Conservation (phyloP, 257 asterid species). For the Avicennia marina region DNA sequence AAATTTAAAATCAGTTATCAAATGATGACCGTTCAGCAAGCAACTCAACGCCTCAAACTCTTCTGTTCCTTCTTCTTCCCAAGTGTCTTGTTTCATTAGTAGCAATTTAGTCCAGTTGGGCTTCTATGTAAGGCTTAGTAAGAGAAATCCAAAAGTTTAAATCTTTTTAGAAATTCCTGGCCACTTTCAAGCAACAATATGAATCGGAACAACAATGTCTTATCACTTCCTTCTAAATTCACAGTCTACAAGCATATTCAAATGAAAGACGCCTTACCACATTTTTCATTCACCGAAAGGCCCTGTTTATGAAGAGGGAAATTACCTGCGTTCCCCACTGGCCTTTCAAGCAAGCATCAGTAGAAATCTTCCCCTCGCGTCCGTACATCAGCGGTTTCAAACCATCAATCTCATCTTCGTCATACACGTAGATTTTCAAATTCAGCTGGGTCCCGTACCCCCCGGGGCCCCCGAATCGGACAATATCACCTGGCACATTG, state of each 20-base stretch:
- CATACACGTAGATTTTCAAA: conserved; percentile 83
- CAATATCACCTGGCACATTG: conserved; percentile 23
- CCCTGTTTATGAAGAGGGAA: too few species aligned
- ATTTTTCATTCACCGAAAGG: too few species aligned
- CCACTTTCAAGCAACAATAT: neutral
- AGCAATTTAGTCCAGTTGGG: neutral
- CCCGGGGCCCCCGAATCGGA: conserved; percentile 11
- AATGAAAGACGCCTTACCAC: too few species aligned
- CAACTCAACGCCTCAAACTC: too few species aligned
- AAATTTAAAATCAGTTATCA: too few species aligned
- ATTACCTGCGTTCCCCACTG: conserved; percentile 97
- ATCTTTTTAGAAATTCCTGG: too few species aligned
- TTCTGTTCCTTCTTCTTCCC: conserved; percentile 4
- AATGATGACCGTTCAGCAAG: too few species aligned
- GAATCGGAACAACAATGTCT: conserved; percentile 1
- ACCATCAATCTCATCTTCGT: conserved; percentile 73
- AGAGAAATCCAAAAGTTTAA: too few species aligned
- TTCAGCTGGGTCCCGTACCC: conserved; percentile 45
- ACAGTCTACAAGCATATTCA: neutral
- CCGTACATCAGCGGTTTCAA: conserved; percentile 67
- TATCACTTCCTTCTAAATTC: neutral
- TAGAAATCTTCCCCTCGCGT: conserved; percentile 65
- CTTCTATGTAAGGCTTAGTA: neutral
- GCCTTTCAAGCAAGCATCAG: conserved; percentile 78
- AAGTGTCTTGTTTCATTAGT: neutral